Evolutionary conservation across 2,329 filamentous ascomycete genomes (phyloP).

Genomic region (Cadophora malorum): DNA sequence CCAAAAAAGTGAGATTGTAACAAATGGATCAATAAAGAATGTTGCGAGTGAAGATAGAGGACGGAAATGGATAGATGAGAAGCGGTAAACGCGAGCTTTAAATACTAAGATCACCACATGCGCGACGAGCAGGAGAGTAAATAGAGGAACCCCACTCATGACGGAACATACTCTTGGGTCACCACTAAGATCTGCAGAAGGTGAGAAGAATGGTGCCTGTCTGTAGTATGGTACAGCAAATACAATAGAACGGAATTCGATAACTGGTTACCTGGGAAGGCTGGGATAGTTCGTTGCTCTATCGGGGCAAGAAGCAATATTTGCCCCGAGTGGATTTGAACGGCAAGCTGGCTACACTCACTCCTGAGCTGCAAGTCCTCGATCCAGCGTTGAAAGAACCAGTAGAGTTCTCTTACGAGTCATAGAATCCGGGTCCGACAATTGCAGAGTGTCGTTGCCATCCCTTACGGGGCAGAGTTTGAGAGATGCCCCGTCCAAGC

Average conservation of each 20-base stretch:
- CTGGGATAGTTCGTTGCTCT: neutral
- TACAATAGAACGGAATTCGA: neutral
- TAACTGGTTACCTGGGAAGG: neutral
- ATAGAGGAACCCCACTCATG: neutral
- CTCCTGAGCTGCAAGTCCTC: neutral
- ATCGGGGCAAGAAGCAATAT: neutral
- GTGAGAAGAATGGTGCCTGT: neutral
- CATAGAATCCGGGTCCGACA: neutral
- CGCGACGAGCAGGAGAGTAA: neutral
- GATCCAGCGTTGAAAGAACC: neutral
- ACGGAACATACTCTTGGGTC: neutral
- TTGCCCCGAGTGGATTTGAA: neutral
- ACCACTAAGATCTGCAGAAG: neutral
- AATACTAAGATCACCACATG: neutral
- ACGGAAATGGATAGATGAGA: neutral
- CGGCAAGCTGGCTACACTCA: too few relatives aligned
- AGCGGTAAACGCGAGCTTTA: neutral
- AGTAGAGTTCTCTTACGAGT: neutral
- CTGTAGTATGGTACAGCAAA: neutral
- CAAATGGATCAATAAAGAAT: too few relatives aligned
- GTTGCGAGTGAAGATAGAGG: too few relatives aligned
- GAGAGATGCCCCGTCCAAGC: neutral
- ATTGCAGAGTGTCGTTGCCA: neutral
- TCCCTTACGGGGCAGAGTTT: neutral
- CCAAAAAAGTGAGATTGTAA: too few relatives aligned